Conservation (phyloP, 2,329 filamentous ascomycete species). For the Epichloe coenophiala region DNA sequence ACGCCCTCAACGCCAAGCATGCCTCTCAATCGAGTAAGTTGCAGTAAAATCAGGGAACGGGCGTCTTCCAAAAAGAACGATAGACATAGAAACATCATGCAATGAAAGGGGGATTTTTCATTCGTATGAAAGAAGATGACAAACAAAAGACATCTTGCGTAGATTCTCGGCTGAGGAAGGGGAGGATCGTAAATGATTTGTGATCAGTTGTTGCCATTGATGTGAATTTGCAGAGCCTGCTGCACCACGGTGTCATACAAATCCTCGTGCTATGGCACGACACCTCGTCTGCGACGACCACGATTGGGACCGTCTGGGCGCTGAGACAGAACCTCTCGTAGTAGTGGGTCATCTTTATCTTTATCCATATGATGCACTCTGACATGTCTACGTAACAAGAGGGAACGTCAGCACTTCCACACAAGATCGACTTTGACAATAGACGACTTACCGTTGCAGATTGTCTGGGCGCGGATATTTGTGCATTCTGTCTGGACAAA, state of each 20-base stretch:
- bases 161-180: background rate
- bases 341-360: constrained; percentile 67
- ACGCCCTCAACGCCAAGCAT: constrained; percentile 6
- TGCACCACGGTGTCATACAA: background rate
- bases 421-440: background rate
- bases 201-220: background rate
- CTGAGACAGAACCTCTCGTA: constrained; percentile 77
- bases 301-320: constrained; percentile 72
- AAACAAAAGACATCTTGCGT: background rate
- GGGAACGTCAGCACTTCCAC: constrained; percentile 5
- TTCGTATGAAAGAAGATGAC: background rate
- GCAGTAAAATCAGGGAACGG: background rate
- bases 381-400: constrained; percentile 53
- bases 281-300: constrained; percentile 58
- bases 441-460: constrained; percentile 60
- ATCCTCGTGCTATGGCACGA: constrained; percentile 14
- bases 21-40: background rate
- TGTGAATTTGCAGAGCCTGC: background rate
- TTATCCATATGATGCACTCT: constrained; percentile 84
- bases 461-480: constrained; percentile 94
- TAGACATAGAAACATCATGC: background rate
- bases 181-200: background rate
- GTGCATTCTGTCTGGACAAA: constrained; percentile 86
- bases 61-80: background rate
- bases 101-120: background rate